Conservation (phyloP, 2,329 filamentous ascomycete genomes). For the Domatiomyces catenatus region DNA sequence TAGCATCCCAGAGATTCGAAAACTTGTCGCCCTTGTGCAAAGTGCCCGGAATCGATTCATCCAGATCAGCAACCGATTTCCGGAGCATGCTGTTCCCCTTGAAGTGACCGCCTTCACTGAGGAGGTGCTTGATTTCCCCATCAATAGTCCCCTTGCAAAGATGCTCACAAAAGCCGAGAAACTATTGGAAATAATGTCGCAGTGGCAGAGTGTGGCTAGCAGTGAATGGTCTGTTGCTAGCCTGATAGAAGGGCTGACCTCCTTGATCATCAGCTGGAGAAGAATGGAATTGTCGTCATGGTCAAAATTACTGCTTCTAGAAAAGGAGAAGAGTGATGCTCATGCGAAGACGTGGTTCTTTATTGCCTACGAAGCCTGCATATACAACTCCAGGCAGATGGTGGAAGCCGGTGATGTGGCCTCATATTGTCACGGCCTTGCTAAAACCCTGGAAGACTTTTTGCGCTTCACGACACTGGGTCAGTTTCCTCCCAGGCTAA, state of each 20-base stretch:
- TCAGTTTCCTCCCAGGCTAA: conserved; percentile 59
- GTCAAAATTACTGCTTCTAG: conserved; percentile 74
- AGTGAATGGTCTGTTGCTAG: conserved; percentile 53
- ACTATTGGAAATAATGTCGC: conserved; percentile 67
- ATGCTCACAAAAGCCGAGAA: conserved; percentile 78
- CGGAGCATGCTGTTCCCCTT: conserved; percentile 60
- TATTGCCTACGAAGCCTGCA: conserved; percentile 76
- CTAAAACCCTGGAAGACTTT: conserved; percentile 66
- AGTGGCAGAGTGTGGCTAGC: conserved; percentile 92
- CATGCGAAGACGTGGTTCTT: conserved; percentile 92
- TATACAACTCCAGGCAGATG: conserved; percentile 58
- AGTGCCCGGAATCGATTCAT: conserved; percentile 57
- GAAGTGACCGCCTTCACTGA: conserved; percentile 66
- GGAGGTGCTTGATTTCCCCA: conserved; percentile 57
- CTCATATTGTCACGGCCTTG: conserved; percentile 39
- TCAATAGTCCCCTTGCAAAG: conserved; percentile 72
- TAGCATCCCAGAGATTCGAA: conserved; percentile 61
- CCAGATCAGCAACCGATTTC: conserved; percentile 48
- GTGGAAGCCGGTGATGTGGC: conserved; percentile 44
- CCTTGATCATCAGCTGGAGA: conserved; percentile 73
- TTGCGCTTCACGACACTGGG: conserved; percentile 65
- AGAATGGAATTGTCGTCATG: conserved; percentile 83
- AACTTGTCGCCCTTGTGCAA: conserved; percentile 53
- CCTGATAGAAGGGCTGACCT: conserved; percentile 64
- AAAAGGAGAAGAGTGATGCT: conserved; percentile 57